These are phyloP conservation scores for Brettanomyces naardenensis DNA, from an alignment of 805 yeast genomes.

Conservation along the genomic window DNA sequence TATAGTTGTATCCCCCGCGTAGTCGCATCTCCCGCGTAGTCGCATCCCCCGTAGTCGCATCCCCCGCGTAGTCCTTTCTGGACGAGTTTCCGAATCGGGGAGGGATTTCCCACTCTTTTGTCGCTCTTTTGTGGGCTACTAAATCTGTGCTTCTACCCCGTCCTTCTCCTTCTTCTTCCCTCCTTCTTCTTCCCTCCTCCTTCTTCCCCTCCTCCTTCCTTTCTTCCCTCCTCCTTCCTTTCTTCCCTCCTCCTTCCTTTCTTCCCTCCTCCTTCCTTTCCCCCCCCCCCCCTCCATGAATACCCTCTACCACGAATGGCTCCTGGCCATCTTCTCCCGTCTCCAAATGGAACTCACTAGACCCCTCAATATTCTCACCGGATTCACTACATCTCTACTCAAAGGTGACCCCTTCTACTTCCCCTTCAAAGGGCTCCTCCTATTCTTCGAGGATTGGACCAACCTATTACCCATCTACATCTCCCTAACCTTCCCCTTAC, in stretches of 20 bases:
- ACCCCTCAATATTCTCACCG: conserved; percentile 14
- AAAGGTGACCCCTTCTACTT: conserved; percentile 6
- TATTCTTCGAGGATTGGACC: conserved; percentile 17
- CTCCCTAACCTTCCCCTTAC: conserved; percentile 17
- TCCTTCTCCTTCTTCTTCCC: too few relatives aligned
- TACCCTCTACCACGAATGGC: conserved; percentile 7
- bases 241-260: background rate
- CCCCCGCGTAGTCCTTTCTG: too few relatives aligned
- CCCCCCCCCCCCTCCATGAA: too few relatives aligned
- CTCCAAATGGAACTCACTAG: conserved; percentile 15
- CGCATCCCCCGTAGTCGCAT: too few relatives aligned
- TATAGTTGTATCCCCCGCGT: too few relatives aligned
- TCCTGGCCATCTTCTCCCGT: conserved; percentile 10
- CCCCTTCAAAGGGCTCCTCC: conserved; percentile 20
- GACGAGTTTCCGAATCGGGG: too few relatives aligned
- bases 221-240: background rate
- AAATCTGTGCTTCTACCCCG: too few relatives aligned
- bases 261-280: background rate
- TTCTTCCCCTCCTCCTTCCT: too few relatives aligned
- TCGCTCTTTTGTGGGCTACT: too few relatives aligned
- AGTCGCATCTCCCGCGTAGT: too few relatives aligned
- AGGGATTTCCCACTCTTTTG: too few relatives aligned
- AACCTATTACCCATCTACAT: conserved; percentile 21
- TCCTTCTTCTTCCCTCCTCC: too few relatives aligned
- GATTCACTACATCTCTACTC: conserved; percentile 3